These are phyloP conservation scores for Monilinia fructicola DNA, from an alignment of 2,329 filamentous ascomycete species.

Conservation along the genomic window DNA sequence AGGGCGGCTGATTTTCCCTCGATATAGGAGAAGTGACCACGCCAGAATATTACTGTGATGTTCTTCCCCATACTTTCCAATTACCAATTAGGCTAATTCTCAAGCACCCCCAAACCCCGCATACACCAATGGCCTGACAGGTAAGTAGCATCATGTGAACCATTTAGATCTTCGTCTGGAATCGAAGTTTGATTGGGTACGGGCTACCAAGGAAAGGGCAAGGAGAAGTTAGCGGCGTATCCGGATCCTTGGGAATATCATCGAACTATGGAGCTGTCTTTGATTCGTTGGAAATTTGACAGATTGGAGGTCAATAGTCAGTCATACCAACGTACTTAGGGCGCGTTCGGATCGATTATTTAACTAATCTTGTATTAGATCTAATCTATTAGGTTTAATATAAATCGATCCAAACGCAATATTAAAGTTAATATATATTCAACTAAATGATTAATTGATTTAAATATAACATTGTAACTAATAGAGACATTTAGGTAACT, in stretches of 20 bases:
- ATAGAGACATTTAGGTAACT: too few relatives aligned
- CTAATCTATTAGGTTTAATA: too few relatives aligned
- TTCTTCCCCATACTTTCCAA: neutral
- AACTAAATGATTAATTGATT: too few relatives aligned
- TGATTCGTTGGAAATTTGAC: neutral
- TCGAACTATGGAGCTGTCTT: neutral
- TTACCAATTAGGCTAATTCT: conserved; percentile 6
- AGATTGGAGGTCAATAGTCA: neutral
- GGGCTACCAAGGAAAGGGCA: neutral
- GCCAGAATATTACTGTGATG: too few relatives aligned
- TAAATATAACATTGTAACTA: too few relatives aligned
- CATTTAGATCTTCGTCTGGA: neutral
- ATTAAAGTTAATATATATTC: too few relatives aligned
- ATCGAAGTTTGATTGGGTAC: too few relatives aligned
- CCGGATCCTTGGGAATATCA: neutral
- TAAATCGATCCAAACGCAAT: too few relatives aligned
- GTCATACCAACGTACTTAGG: too few relatives aligned
- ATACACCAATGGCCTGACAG: neutral
- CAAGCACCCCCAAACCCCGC: neutral
- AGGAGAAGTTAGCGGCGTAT: neutral
- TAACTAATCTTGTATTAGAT: too few relatives aligned
- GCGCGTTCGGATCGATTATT: too few relatives aligned
- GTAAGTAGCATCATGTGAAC: conserved; percentile 2
- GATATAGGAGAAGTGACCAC: too few relatives aligned
- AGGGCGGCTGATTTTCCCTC: neutral